Evolutionary conservation across 164 flowering plant species (phyloP), one percentile per base, ranked within the genome.

Genomic region (Protea cynaroides): DNA sequence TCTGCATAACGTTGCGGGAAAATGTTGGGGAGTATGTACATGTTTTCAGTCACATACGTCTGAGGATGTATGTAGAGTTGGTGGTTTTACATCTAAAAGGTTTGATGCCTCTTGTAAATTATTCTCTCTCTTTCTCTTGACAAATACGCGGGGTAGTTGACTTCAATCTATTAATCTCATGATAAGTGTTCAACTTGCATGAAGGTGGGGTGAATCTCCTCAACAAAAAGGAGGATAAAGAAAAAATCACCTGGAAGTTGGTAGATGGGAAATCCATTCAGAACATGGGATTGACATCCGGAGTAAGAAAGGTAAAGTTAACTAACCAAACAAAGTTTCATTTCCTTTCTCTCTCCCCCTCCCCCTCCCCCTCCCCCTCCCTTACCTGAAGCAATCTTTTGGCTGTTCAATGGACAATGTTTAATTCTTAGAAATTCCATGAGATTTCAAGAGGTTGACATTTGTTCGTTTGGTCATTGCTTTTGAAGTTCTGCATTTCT

Each of bases 281-380:
- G 63, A 78, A 74, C 72, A 78, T 91, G 84, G 97, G 98, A 62
- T 79, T 94, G 73, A 89, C 98, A 68, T 85, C 98, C 55, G 90
- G 93, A 56, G 96, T 94, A n/a, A 80, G 90, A 72, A 94, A 90
- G 97, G 97, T 90, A 80, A 59, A 29, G 43, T 56, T 47, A 44
- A 40, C 56, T 38, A 36, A 4, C 61, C 47, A 25, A 21, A 37
- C 15, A 57, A 25, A 52, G 17, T 25, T 49, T 38, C 19, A 40
- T 43, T 6, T 34, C 63, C 9, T 43, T 17, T 40, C 14, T 40
- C 14, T 40, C 34, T 29, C 5, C 34, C 34, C 5, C 34, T 5
- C 34, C 34, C 34, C 34, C 34, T 3, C 4, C 34, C 34, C 2
- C 34, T 2, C 34, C 34, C 34, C 34, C 4, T 3, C 34, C 34